Percentiles rank a stretch among this genome's conserved stretches.
These are phyloP conservation scores for Kwoniella botswanensis DNA, from an alignment of 768 basidiomycete species.

Conservation along the genomic window DNA sequence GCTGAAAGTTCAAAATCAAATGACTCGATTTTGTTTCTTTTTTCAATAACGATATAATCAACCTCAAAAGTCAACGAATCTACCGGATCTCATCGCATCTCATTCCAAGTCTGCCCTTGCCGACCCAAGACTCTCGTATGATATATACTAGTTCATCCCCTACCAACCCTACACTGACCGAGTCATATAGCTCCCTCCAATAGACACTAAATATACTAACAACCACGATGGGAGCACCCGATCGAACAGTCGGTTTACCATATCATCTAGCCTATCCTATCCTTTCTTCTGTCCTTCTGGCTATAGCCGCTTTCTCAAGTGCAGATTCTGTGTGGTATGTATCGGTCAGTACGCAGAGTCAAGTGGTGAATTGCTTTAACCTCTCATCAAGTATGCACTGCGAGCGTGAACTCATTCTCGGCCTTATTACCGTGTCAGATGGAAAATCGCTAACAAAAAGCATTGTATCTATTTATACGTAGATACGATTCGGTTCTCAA, in stretches of 20 bases:
- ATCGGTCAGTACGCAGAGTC: constrained; percentile 36
- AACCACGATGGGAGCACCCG: constrained; percentile 37
- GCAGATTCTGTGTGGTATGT: constrained; percentile 50
- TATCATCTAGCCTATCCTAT: constrained; percentile 47
- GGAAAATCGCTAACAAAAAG: too few species aligned
- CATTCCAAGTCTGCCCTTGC: neutral
- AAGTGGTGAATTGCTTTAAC: constrained; percentile 26
- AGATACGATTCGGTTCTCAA: constrained; percentile 23
- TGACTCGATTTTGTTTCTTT: neutral
- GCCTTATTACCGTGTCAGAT: too few species aligned
- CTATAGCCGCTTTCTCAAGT: constrained; percentile 45
- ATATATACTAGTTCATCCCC: too few species aligned
- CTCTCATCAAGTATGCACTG: too few species aligned
- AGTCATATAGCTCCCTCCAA: too few species aligned
- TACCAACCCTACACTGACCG: too few species aligned
- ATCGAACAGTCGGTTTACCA: constrained; percentile 46
- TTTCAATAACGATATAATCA: neutral
- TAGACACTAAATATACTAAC: neutral
- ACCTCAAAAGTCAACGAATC: neutral
- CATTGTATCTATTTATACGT: too few species aligned
- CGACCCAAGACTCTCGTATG: too few species aligned
- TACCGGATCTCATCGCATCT: neutral
- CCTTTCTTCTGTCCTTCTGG: constrained; percentile 40
- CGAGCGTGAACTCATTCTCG: too few species aligned
- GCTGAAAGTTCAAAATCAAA: neutral